Evolutionary conservation across 345 rosid species (phyloP).

Genomic region (Brassica napus): Da-Ae NC_063452.1:46075501-46076000

Average conservation of each 20-base stretch:
- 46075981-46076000: slow-evolving; percentile 88
- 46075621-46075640: slow-evolving; percentile 10
- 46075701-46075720: slow-evolving; percentile 3
- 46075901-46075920: slow-evolving; percentile 32
- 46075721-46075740: slow-evolving; percentile 84
- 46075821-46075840: slow-evolving; percentile 46
- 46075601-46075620: slow-evolving; percentile 38
- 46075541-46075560: slow-evolving; percentile 45
- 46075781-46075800: slow-evolving; percentile 67
- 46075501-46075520: slow-evolving; percentile 26
- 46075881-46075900: neutral
- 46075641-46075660: neutral
- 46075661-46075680: neutral
- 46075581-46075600: slow-evolving; percentile 82
- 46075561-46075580: slow-evolving; percentile 43
- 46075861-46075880: slow-evolving; percentile 21
- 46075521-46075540: slow-evolving; percentile 46
- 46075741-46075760: slow-evolving; percentile 92
- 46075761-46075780: slow-evolving; percentile 84
- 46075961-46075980: slow-evolving; percentile 77
- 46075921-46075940: slow-evolving; percentile 87
- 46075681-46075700: neutral
- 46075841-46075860: slow-evolving; percentile 12
- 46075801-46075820: slow-evolving; percentile 69
- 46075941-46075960: slow-evolving; percentile 87